Evolutionary conservation across 495 filamentous ascomycete genomes (phyloP).

Genomic region (Penicillium riverlandense): DNA sequence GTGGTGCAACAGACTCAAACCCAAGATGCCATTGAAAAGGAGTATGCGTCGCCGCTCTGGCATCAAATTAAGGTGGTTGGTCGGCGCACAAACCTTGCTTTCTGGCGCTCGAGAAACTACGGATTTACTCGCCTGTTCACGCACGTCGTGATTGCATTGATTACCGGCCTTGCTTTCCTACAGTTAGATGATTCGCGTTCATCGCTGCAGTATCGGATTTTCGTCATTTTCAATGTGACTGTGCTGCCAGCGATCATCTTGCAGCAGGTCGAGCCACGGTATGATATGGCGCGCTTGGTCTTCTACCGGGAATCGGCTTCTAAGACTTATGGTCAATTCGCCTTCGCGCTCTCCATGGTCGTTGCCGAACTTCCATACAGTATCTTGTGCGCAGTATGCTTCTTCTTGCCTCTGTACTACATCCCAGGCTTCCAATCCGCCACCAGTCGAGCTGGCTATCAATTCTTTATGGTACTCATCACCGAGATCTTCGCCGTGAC

Average conservation of each 20-base stretch:
- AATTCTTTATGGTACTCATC: constrained; percentile 75
- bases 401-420: constrained; percentile 72
- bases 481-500: constrained; percentile 73
- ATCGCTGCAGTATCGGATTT: constrained; percentile 70
- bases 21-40: constrained; percentile 39
- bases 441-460: constrained; percentile 61
- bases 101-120: constrained; percentile 72
- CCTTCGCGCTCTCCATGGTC: constrained; percentile 64
- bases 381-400: constrained; percentile 62
- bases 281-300: constrained; percentile 63
- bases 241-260: constrained; percentile 70
- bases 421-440: constrained; percentile 55
- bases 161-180: constrained; percentile 69
- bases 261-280: constrained; percentile 71
- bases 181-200: constrained; percentile 60
- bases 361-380: constrained; percentile 72
- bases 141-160: constrained; percentile 61
- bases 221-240: constrained; percentile 77
- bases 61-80: constrained; percentile 65
- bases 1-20: constrained; percentile 34
- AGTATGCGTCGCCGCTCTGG: constrained; percentile 67
- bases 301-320: constrained; percentile 73
- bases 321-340: constrained; percentile 70
- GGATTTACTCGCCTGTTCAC: constrained; percentile 73
- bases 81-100: constrained; percentile 55